Evolutionary conservation across 208 protist species (phyloP).

Genomic region (Histomonas meleagridis): DNA sequence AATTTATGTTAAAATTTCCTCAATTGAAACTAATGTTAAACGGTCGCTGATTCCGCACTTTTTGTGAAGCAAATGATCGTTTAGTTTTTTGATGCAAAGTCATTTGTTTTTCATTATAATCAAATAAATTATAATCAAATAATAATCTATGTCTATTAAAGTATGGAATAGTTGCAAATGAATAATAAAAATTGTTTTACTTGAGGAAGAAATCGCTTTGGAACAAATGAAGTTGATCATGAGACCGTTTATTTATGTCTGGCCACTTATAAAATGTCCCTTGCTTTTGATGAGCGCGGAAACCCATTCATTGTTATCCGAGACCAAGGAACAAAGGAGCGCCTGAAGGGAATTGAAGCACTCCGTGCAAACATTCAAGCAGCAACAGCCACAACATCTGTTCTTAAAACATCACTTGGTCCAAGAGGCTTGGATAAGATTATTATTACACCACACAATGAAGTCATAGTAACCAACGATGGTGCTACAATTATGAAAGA

Average conservation of each 20-base stretch:
- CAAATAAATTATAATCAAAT: too few species aligned
- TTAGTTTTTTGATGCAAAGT: too few species aligned
- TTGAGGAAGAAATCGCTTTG: too few species aligned
- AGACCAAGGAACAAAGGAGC: slow-evolving; percentile 31
- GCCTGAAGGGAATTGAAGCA: slow-evolving; percentile 30
- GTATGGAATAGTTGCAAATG: too few species aligned
- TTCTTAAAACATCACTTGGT: slow-evolving; percentile 47
- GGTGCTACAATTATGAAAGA: slow-evolving; percentile 75
- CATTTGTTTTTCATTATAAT: too few species aligned
- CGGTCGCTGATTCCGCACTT: too few species aligned
- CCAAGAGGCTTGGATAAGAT: slow-evolving; percentile 73
- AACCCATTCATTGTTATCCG: slow-evolving; percentile 36
- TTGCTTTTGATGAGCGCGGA: slow-evolving; percentile 34
- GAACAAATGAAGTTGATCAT: too few species aligned
- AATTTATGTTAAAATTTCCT: too few species aligned
- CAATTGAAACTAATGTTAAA: too few species aligned
- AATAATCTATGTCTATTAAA: too few species aligned
- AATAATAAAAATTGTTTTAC: too few species aligned
- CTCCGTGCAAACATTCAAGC: slow-evolving; percentile 24
- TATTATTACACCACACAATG: slow-evolving; percentile 88
- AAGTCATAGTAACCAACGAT: slow-evolving; percentile 98
- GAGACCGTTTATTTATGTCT: neutral
- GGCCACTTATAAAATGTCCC: slow-evolving; percentile 3
- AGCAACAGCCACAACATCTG: neutral
- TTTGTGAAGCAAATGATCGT: too few species aligned